These are phyloP conservation scores for Eutypella sp. DNA, from an alignment of 2,329 filamentous ascomycete species.

Conservation along the genomic window DNA sequence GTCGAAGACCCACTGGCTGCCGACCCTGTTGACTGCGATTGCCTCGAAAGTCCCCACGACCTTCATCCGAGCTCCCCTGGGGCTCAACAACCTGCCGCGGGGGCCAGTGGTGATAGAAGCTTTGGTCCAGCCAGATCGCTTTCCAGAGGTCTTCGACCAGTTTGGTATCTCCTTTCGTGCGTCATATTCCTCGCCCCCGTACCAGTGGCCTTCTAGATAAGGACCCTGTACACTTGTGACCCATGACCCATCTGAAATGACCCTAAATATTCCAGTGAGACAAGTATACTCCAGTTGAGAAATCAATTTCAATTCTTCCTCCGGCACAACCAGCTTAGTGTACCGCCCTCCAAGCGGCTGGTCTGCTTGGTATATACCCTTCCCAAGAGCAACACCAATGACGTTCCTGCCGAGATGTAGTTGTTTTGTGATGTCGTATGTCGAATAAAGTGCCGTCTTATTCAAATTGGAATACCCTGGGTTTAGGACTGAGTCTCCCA, in stretches of 20 bases:
- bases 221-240: conserved; percentile 6
- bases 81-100: conserved; percentile 3
- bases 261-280: background rate
- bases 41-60: conserved; percentile 2
- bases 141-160: conserved; percentile 1
- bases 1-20: conserved; percentile 8
- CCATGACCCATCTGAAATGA: conserved; percentile 4
- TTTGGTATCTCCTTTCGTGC: conserved; percentile 3
- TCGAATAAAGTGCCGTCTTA: conserved; percentile 9
- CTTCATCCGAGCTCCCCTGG: conserved; percentile 5
- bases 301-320: conserved; percentile 6
- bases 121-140: conserved; percentile 4
- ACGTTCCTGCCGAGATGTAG: conserved; percentile 7
- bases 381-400: conserved; percentile 7
- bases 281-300: conserved; percentile 11
- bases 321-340: conserved; percentile 6
- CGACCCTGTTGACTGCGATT: background rate
- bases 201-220: conserved; percentile 7
- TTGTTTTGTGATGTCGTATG: conserved; percentile 5
- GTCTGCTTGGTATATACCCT: conserved; percentile 7
- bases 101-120: conserved; percentile 3
- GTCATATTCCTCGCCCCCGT: conserved; percentile 10
- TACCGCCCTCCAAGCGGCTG: conserved; percentile 7
- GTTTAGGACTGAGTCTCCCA: conserved; percentile 1
- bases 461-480: conserved; percentile 3